Conservation (phyloP, 2,329 filamentous ascomycete species). For the Phyllosticta citribraziliensis region DNA sequence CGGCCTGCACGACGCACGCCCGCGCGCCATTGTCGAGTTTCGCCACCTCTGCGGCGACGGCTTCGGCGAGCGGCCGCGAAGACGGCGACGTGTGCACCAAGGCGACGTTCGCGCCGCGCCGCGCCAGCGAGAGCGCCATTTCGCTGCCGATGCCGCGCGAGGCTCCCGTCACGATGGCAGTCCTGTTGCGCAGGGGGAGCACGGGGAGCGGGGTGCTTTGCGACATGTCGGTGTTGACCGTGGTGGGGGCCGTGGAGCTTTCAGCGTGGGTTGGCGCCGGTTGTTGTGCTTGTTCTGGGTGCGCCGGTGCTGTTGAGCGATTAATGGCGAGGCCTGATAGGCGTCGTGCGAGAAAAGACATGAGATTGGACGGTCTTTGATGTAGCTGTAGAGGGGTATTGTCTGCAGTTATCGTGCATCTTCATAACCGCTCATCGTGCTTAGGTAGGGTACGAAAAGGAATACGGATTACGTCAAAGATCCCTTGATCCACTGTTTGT, state of each 20-base stretch:
- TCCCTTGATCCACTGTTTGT: neutral
- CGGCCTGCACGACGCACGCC: neutral
- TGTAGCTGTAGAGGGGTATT: neutral
- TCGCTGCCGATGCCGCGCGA: slow-evolving; percentile 36
- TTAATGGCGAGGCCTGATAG: neutral
- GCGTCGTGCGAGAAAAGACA: neutral
- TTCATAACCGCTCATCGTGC: neutral
- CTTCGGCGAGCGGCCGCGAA: neutral
- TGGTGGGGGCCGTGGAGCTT: neutral
- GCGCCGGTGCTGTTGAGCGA: neutral
- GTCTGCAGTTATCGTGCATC: neutral
- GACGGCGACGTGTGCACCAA: neutral
- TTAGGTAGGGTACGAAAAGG: neutral
- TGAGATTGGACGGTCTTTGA: neutral
- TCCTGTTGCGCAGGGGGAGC: slow-evolving; percentile 14
- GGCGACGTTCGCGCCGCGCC: slow-evolving; percentile 30
- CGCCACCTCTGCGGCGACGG: neutral
- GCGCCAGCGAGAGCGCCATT: slow-evolving; percentile 33
- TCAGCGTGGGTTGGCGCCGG: neutral
- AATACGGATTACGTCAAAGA: neutral
- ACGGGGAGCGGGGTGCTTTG: neutral
- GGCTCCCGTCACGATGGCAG: slow-evolving; percentile 39
- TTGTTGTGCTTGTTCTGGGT: neutral
- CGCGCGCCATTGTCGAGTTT: neutral
- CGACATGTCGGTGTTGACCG: neutral